A percentile compares a stretch with the other conserved stretches of the same genome.
Evolutionary conservation across 495 filamentous ascomycete species (phyloP).

Genomic region (Haplographium delicatum): DNA sequence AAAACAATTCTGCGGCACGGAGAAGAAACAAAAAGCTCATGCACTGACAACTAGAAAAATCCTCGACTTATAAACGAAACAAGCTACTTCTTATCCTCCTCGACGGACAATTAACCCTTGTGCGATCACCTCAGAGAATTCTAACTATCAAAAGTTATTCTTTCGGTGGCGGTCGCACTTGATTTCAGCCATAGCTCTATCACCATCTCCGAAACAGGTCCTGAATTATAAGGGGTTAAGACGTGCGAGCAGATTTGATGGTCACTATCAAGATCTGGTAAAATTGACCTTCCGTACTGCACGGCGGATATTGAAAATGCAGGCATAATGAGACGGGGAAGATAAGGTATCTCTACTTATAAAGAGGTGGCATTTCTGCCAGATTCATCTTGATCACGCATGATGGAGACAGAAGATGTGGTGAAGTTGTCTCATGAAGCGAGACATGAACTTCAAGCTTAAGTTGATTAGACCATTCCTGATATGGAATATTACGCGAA

Average conservation of each 20-base stretch:
- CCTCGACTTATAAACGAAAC: slow-evolving; percentile 10
- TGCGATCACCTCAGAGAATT: neutral
- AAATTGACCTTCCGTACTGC: neutral
- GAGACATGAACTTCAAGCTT: no score
- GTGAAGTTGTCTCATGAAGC: neutral
- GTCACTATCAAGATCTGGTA: neutral
- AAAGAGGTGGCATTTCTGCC: neutral
- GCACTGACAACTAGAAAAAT: slow-evolving; percentile 1
- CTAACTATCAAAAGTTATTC: no score
- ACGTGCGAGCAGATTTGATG: neutral
- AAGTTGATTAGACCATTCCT: no score
- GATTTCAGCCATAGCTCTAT: neutral
- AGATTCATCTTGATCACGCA: neutral
- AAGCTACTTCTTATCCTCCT: neutral
- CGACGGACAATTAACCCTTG: neutral
- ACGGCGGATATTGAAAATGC: neutral
- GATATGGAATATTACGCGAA: neutral
- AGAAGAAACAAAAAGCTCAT: slow-evolving; percentile 7
- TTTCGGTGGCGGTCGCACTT: slow-evolving; percentile 13
- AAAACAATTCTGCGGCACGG: slow-evolving; percentile 20
- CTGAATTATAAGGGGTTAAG: neutral
- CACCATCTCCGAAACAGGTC: slow-evolving; percentile 2
- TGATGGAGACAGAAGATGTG: neutral
- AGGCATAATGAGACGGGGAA: neutral
- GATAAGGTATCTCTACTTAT: neutral